These are phyloP conservation scores for Pterocarpus santalinus DNA, from an alignment of 306 rosid species.

Conservation along the genomic window DNA sequence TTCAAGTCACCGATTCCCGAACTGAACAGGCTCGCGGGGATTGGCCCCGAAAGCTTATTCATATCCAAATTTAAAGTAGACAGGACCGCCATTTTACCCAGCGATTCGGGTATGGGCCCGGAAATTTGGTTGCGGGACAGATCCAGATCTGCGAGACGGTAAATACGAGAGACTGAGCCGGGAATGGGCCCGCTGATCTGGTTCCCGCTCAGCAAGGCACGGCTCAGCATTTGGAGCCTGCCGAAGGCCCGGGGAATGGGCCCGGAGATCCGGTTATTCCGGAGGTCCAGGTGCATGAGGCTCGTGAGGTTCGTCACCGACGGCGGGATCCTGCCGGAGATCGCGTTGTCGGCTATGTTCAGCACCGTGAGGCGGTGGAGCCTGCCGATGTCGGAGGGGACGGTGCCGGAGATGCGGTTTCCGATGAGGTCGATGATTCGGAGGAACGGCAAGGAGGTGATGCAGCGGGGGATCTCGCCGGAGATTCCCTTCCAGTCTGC, in stretches of 20 bases:
- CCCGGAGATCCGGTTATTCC: slow-evolving; percentile 80
- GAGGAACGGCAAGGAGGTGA: slow-evolving; percentile 73
- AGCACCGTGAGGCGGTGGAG: slow-evolving; percentile 76
- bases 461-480: slow-evolving; percentile 86
- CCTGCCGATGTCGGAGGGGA: slow-evolving; percentile 72
- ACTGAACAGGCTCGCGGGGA: slow-evolving; percentile 64
- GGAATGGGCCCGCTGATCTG: slow-evolving; percentile 72
- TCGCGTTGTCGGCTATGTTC: slow-evolving; percentile 79
- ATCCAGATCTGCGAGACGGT: slow-evolving; percentile 91
- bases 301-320: slow-evolving; percentile 61
- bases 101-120: slow-evolving; percentile 68
- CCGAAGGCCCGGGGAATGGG: slow-evolving; percentile 61
- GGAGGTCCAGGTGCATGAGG: slow-evolving; percentile 86
- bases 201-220: slow-evolving; percentile 85
- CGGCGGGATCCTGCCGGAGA: slow-evolving; percentile 72
- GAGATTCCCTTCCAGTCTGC: slow-evolving; percentile 97
- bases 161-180: slow-evolving; percentile 58
- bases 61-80: slow-evolving; percentile 75
- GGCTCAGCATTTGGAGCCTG: slow-evolving; percentile 74
- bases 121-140: slow-evolving; percentile 70
- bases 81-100: slow-evolving; percentile 87
- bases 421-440: slow-evolving; percentile 90
- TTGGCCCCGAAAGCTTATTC: slow-evolving; percentile 63
- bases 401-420: slow-evolving; percentile 65
- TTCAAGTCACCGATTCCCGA: slow-evolving; percentile 79